Percentiles rank a stretch among this genome's conserved stretches.
Conservation (phyloP, 306 rosid genomes). For the Geum urbanum region DNA sequence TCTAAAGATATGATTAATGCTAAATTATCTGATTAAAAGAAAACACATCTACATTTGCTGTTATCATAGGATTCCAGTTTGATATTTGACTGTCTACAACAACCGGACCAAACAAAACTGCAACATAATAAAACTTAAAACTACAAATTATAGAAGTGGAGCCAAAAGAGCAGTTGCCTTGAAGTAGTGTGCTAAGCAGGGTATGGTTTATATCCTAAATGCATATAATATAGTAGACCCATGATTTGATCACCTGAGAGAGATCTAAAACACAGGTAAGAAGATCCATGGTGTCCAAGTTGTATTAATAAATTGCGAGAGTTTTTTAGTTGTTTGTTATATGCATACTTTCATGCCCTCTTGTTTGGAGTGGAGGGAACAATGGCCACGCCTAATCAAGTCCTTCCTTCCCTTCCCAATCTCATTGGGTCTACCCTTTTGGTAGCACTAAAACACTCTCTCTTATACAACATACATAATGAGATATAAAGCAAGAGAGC, state of each 20-base stretch:
- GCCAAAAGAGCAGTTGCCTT: conserved; percentile 5
- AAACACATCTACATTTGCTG: neutral
- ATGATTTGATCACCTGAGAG: conserved; percentile 69
- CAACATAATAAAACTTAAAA: neutral
- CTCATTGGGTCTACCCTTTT: conserved; percentile 68
- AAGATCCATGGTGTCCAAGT: conserved; percentile 45
- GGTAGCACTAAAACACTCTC: conserved; percentile 48
- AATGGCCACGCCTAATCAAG: conserved; percentile 54
- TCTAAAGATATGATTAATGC: no score
- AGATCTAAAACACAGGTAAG: conserved; percentile 68
- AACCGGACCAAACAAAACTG: conserved; percentile 22
- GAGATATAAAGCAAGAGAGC: conserved; percentile 39
- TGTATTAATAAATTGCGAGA: conserved; percentile 7
- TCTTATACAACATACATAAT: conserved; percentile 22
- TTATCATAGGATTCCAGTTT: conserved; percentile 10
- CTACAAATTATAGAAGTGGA: conserved; percentile 13
- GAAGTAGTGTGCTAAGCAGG: conserved; percentile 14
- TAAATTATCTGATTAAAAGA: neutral
- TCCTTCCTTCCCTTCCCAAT: conserved; percentile 30
- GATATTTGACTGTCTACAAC: conserved; percentile 1
- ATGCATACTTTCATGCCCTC: conserved; percentile 45
- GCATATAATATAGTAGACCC: conserved; percentile 28
- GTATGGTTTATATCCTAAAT: conserved; percentile 21
- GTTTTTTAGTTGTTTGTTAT: conserved; percentile 29
- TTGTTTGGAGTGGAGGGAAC: conserved; percentile 97